Evolutionary conservation across 2,329 filamentous ascomycete species (phyloP).

Genomic region (Pseudogymnoascus sp.): DNA sequence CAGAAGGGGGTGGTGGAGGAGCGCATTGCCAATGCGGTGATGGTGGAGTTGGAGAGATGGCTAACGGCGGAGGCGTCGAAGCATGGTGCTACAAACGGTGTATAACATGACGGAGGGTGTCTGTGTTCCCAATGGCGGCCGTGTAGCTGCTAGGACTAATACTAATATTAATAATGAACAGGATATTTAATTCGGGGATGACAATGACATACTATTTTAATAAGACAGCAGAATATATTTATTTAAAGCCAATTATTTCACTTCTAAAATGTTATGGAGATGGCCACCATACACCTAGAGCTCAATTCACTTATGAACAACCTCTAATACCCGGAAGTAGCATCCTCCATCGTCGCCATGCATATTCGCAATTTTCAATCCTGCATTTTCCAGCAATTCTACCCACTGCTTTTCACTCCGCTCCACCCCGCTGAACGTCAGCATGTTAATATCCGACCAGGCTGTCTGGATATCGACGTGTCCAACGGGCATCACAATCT

Average conservation of each 20-base stretch:
- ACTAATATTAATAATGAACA: not conserved
- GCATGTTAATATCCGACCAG: slow-evolving; percentile 17
- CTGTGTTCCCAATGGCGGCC: not conserved
- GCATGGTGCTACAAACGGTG: not conserved
- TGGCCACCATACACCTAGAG: not conserved
- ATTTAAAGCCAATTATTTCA: not conserved
- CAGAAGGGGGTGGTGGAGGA: slow-evolving; percentile 36
- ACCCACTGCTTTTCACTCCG: slow-evolving; percentile 17
- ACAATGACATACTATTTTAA: not conserved
- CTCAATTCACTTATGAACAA: not conserved
- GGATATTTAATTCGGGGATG: not conserved
- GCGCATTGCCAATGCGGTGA: slow-evolving; percentile 4
- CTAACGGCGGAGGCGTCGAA: slow-evolving; percentile 3
- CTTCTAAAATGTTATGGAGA: not conserved
- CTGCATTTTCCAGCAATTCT: slow-evolving; percentile 13
- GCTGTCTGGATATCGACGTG: slow-evolving; percentile 11
- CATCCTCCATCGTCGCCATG: slow-evolving; percentile 2
- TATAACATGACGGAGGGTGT: not conserved
- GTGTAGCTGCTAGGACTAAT: not conserved
- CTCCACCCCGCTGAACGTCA: slow-evolving; percentile 17
- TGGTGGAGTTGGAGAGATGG: slow-evolving; percentile 3
- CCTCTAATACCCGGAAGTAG: not conserved
- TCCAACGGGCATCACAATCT: slow-evolving; percentile 24
- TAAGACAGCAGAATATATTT: not conserved
- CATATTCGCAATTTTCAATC: not conserved